Evolutionary conservation across 78 protist genomes (phyloP), one percentile per base, ranked within the genome.

Genomic region (Dictyostelium capitatum): DNA sequence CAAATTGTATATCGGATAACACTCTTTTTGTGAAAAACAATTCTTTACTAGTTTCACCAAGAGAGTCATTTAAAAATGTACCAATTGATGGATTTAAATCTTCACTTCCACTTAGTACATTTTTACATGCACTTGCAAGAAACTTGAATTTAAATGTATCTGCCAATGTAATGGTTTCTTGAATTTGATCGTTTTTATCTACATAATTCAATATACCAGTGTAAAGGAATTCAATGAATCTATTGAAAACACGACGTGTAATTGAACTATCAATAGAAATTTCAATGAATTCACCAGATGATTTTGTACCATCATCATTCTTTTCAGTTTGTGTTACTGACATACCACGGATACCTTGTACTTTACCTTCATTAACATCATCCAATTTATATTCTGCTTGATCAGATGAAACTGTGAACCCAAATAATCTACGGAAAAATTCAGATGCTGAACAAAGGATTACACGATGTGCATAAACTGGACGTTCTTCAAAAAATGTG

Each of bases 61-160:
- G 23, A 12, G 69, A 75, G 28, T 95, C 97, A 43, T 83, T 84
- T 75, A 95, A 83, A 19, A 47, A 95, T 6, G 97, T 95, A 32
- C 92, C 92, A 17, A 93, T 87, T 0, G 78, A 50, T 43, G 96
- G 96, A 50, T 93, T 93, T 23, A 93, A 73, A 65, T 87, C 84
- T 15, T 83, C 92, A 28, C 46, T 57, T 30, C 92, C 87, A 70
- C 67, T 57, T 11, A 57, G 51, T 0, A 93, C 79, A 67, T 93
- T 93, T 56, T 81, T 78, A 50, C 93, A 77, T 14, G 91, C 92
- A n/a, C 54, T 73, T 15, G 41, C 51, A n/a, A 93, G 32, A 47
- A 47, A 85, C 37, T 79, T 79, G 48, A 77, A 74, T 11, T 74
- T 53, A 0, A 93, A 85, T 1, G n/a, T 19, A 32, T 82, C 85